Conservation (phyloP, 202 grass and related monocot species). For the Dendrocalamus latiflorus region DNA sequence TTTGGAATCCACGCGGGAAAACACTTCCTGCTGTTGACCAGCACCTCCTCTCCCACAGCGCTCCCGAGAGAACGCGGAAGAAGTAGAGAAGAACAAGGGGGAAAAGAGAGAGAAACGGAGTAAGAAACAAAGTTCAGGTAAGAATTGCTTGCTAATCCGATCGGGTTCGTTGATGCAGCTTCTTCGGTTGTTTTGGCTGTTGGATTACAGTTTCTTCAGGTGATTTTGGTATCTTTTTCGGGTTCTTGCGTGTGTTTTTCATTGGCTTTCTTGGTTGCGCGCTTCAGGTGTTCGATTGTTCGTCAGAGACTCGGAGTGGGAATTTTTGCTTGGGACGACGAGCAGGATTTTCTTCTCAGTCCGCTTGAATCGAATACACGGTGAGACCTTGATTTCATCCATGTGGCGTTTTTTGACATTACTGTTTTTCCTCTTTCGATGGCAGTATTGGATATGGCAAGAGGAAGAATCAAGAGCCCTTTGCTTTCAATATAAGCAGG, state of each 20-base stretch:
- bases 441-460: neutral
- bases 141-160: neutral
- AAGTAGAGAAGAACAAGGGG: neutral
- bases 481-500: no score
- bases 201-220: neutral
- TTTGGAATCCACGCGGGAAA: slow-evolving; percentile 28
- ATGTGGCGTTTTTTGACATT: neutral
- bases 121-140: neutral
- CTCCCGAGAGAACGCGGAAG: neutral
- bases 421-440: neutral
- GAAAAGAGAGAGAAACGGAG: neutral
- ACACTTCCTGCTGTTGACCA: slow-evolving; percentile 42
- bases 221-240: neutral
- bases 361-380: neutral
- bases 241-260: neutral
- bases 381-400: neutral
- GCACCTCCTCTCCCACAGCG: neutral
- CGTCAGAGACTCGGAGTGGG: neutral
- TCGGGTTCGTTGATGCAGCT: neutral
- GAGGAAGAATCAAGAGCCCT: neutral
- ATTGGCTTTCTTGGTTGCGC: neutral
- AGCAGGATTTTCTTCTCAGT: neutral
- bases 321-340: neutral
- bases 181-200: neutral
- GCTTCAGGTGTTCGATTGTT: neutral